A percentile compares a stretch with the other conserved stretches of the same genome.
Evolutionary conservation across 352 stramenopile genomes (phyloP).

Genomic region (Phytophthora aleatoria): DNA sequence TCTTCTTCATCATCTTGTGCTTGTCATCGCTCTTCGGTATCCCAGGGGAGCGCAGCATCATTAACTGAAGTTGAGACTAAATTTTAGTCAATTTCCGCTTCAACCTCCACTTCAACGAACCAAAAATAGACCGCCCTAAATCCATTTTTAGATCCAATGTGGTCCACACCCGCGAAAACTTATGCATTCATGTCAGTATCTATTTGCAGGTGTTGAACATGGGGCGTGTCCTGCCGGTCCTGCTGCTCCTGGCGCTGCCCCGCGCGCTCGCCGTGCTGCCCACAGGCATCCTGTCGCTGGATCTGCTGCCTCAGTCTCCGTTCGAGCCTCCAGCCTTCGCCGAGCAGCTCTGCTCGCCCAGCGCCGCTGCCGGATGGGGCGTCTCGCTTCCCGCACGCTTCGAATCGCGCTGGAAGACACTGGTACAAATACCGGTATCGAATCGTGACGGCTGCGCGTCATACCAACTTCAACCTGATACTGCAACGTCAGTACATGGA

Average conservation of each 20-base stretch:
- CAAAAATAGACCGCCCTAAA: background rate
- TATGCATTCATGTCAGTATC: conserved; percentile 5
- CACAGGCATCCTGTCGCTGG: conserved; percentile 47
- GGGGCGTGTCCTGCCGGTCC: conserved; percentile 13
- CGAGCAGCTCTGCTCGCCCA: conserved; percentile 62
- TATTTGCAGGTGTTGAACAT: conserved; percentile 7
- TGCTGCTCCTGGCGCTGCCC: conserved; percentile 29
- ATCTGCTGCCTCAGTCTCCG: conserved; percentile 31
- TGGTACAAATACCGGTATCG: conserved; percentile 37
- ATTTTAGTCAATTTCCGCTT: background rate
- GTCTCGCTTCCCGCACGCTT: conserved; percentile 47
- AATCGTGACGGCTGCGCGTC: conserved; percentile 51
- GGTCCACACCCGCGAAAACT: conserved; percentile 5
- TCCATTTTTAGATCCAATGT: conserved; percentile 5
- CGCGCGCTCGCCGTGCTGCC: conserved; percentile 41
- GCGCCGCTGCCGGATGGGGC: conserved; percentile 58
- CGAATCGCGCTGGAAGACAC: conserved; percentile 60
- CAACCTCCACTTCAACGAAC: background rate
- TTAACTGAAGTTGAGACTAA: background rate
- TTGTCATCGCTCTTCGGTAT: conserved; percentile 8
- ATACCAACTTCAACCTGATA: conserved; percentile 29
- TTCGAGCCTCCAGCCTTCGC: conserved; percentile 38
- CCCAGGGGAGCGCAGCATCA: conserved; percentile 5
- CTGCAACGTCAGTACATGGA: conserved; percentile 20
- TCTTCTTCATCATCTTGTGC: conserved; percentile 17